These are phyloP conservation scores for Mycena citricolor DNA, from an alignment of 1,284 basidiomycete species.

Conservation along the genomic window DNA sequence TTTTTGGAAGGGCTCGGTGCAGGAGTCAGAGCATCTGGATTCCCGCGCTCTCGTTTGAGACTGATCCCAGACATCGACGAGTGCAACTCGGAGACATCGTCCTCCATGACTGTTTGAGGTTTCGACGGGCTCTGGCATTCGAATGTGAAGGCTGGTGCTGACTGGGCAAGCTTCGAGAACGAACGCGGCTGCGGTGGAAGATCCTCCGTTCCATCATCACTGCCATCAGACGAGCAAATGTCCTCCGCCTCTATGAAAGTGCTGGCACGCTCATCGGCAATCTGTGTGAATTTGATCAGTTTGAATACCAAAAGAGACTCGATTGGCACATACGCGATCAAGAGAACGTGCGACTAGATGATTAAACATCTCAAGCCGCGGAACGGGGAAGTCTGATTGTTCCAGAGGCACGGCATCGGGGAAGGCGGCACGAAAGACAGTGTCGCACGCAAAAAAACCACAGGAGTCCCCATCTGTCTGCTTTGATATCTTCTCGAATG, in stretches of 20 bases:
- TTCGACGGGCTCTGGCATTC: not conserved
- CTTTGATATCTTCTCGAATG: slow-evolving; percentile 4
- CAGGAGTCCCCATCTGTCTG: slow-evolving; percentile 12
- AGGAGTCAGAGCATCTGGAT: slow-evolving; percentile 7
- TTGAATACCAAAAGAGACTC: not conserved
- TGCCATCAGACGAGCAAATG: not conserved
- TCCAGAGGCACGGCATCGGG: slow-evolving; percentile 3
- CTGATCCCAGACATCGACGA: too few relatives aligned
- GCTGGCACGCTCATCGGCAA: slow-evolving; percentile 2
- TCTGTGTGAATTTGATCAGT: not conserved
- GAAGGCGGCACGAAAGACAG: slow-evolving; percentile 14
- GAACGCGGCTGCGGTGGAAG: not conserved
- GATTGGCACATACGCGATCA: slow-evolving; percentile 18
- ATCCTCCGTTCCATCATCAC: too few relatives aligned
- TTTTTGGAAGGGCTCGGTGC: slow-evolving; percentile 6
- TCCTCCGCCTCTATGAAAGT: not conserved
- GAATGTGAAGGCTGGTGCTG: slow-evolving; percentile 8
- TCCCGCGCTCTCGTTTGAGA: slow-evolving; percentile 5
- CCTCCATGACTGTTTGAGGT: too few relatives aligned
- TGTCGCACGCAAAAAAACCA: slow-evolving; percentile 13
- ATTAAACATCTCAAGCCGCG: slow-evolving; percentile 3
- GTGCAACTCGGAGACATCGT: too few relatives aligned
- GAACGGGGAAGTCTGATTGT: not conserved
- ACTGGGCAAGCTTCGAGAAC: not conserved
- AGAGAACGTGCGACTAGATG: slow-evolving; percentile 6